Evolutionary conservation across 2,329 filamentous ascomycete species (phyloP).

Genomic region (Colletotrichum eremochloae): DNA sequence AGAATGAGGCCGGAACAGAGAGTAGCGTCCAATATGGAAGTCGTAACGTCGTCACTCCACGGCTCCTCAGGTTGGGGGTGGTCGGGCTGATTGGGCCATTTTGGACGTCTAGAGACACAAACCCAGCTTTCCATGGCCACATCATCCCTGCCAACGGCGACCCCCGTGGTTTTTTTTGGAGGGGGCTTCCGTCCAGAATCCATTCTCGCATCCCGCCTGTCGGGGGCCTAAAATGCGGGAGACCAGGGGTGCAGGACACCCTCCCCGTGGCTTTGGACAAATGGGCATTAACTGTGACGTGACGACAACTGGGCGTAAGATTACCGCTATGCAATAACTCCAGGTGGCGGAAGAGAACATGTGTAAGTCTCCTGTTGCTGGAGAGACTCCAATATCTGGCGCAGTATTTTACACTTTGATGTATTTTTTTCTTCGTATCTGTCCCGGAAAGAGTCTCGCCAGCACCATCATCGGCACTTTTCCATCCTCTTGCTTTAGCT

Average conservation of each 20-base stretch:
- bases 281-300: not conserved
- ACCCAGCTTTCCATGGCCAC: conserved; percentile 22
- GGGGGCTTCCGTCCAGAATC: conserved; percentile 13
- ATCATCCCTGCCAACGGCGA: conserved; percentile 6
- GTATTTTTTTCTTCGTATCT: conserved; percentile 6
- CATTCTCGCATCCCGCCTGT: conserved; percentile 30
- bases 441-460: not conserved
- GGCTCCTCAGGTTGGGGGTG: conserved; percentile 6
- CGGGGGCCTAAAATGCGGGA: conserved; percentile 36
- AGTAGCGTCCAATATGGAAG: conserved; percentile 27
- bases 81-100: conserved; percentile 27
- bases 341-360: conserved; percentile 26
- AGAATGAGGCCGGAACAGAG: conserved; percentile 19
- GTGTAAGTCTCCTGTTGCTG: conserved; percentile 41
- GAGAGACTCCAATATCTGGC: not conserved
- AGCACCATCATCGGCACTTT: conserved; percentile 4
- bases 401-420: not conserved
- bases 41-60: conserved; percentile 32
- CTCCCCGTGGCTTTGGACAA: conserved; percentile 25
- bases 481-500: conserved; percentile 12
- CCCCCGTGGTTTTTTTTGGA: conserved; percentile 18
- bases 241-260: conserved; percentile 14
- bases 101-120: conserved; percentile 24
- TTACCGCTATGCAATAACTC: not conserved
- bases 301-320: not conserved